These are phyloP conservation scores for Sporopachydermia lactativora DNA, from an alignment of 805 yeast species.

Conservation along the genomic window DNA sequence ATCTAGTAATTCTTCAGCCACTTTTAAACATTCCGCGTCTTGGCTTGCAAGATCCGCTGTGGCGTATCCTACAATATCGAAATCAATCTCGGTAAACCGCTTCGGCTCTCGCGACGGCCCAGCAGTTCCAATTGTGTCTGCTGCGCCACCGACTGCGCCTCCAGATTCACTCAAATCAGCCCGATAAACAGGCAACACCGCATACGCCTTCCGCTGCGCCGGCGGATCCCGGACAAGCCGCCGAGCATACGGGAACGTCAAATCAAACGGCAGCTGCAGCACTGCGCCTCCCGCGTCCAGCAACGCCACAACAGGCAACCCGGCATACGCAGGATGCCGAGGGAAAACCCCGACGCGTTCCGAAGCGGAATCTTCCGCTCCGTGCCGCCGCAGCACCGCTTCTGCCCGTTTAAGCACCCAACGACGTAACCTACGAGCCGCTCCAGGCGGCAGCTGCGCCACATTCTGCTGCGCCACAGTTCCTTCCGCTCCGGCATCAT, in stretches of 20 bases:
- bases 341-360: slow-evolving; percentile 65
- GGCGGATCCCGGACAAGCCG: slow-evolving; percentile 52
- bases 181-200: slow-evolving; percentile 74
- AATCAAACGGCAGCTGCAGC: slow-evolving; percentile 77
- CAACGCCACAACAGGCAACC: slow-evolving; percentile 61
- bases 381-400: slow-evolving; percentile 62
- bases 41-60: slow-evolving; percentile 34
- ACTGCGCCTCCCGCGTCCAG: slow-evolving; percentile 81
- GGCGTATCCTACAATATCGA: slow-evolving; percentile 56
- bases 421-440: slow-evolving; percentile 42
- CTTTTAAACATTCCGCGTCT: slow-evolving; percentile 84
- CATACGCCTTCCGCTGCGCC: slow-evolving; percentile 42
- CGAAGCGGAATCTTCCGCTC: slow-evolving; percentile 62
- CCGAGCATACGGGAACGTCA: slow-evolving; percentile 83
- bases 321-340: slow-evolving; percentile 53
- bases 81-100: slow-evolving; percentile 69
- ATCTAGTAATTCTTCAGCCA: slow-evolving; percentile 57
- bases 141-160: slow-evolving; percentile 38
- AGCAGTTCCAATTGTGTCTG: no score
- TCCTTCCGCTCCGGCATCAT: slow-evolving; percentile 30
- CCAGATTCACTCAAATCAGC: slow-evolving; percentile 33
- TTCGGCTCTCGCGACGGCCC: slow-evolving; percentile 42
- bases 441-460: slow-evolving; percentile 11
- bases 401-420: slow-evolving; percentile 47
- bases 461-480: slow-evolving; percentile 8